phyloP scores from a whole-genome alignment of 139 green algal genomes.

The Closterium sp. region DNA sequence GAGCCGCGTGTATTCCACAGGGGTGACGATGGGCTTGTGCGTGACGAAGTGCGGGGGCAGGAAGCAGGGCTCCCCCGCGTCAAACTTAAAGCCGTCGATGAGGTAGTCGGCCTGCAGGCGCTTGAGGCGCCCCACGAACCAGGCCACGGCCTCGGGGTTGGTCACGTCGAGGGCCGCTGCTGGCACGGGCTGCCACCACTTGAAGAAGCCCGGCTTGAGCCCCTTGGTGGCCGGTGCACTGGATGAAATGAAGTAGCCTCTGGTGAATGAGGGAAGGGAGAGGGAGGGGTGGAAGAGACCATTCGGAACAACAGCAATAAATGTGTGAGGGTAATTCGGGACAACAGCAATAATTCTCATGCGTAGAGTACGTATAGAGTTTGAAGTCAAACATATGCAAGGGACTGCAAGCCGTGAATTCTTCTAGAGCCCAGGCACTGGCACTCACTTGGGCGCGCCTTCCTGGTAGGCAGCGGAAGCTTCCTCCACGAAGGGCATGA shows the following conservation, averaged over 20 bases:
- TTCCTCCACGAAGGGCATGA: conserved; percentile 69
- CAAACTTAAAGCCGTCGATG: conserved; percentile 75
- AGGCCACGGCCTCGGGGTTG: conserved; percentile 66
- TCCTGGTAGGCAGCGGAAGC: conserved; percentile 63
- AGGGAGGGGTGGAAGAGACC: neutral
- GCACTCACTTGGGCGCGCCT: conserved; percentile 42
- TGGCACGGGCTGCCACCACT: conserved; percentile 53
- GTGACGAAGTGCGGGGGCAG: conserved; percentile 57
- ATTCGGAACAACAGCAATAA: neutral
- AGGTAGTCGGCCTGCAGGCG: conserved; percentile 54
- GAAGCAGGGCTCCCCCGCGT: conserved; percentile 73
- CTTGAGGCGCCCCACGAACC: conserved; percentile 62
- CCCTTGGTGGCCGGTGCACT: conserved; percentile 29
- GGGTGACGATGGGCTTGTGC: conserved; percentile 53
- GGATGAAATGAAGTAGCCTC: conserved; percentile 64
- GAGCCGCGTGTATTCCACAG: conserved; percentile 65
- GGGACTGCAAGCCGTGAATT: neutral
- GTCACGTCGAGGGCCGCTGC: conserved; percentile 68
- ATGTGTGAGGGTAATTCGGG: neutral
- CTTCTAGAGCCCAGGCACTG: neutral
- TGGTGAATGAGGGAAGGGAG: neutral
- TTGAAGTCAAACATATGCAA: no score
- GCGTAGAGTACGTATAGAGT: no score
- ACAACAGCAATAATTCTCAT: neutral
- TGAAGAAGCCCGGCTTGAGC: conserved; percentile 55